Base-by-base conservation (phyloP, 176 grass and related monocot species). In the Oryza meyeriana region DNA sequence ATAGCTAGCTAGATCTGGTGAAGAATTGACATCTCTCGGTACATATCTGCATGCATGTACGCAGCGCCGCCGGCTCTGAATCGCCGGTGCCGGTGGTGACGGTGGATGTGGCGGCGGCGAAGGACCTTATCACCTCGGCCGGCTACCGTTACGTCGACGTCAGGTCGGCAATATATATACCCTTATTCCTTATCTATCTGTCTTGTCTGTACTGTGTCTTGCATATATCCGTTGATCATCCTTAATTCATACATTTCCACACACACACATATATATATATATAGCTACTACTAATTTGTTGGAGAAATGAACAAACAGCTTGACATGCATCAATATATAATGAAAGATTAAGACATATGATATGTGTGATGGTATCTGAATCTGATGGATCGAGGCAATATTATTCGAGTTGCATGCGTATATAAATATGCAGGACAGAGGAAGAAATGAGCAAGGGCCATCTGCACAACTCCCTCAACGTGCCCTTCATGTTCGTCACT, bases 401-500 rank as follows among this genome's bases (percentile, higher is more conserved):
- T 45, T 45, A 47, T 39, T 39, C 8, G 12, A 50, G 16, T 0
- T 16, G 47, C 44, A 42, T 44, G 41, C 0, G 4, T 33, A 6
- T 44, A 14, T 33, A 6, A 13, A 14, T 0, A 12, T 73, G 41
- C 79, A 90, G 92, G 90, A 94, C 91, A 50, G 87, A 79, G 35
- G 91, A 97, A 66, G 94, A 97, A 79, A 89, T 91, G 62, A 68
- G 47, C 1, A 85, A 85, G 61, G 94, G 94, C 8, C 87, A 90
- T 84, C 44, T 86, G 42, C 38, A 79, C 58, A 78, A 71, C 42
- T 83, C 85, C 17, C 61, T 92, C 24, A 91, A 94, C 22, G 79
- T 97, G 14, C 91, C 94, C 52, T 94, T 90, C 72, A 40, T 97
- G 79, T 90, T 92, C 78, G n/a, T 85, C 85, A 90, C 81, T 5